Evolutionary conservation across 495 filamentous ascomycete species (phyloP), one percentile per base, ranked within the genome.

Genomic region (Oleoguttula mirabilis): DNA sequence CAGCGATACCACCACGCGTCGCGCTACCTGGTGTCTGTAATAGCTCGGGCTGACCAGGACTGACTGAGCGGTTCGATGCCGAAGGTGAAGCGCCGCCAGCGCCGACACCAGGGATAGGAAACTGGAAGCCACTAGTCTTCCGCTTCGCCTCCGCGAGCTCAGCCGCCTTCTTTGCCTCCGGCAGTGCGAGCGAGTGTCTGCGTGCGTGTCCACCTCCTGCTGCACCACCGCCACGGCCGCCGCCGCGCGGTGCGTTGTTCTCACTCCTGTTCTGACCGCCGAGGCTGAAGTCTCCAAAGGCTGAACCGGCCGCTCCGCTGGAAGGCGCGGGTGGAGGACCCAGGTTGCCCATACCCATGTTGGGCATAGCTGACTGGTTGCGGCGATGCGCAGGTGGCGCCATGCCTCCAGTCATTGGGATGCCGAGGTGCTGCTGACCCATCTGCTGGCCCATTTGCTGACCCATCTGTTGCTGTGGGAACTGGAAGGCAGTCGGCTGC

Each of bases 141-240:
- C 88, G 74, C 66, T 95, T 96, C 64, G 94, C 88, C 65, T 98
- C 92, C 32, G 90, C 90, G 15, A 94, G 61, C 59, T 98, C 90
- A 32, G 90, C 90, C 21, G 92, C 92, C 66, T 94, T 95, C 70
- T 94, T 96, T 21, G 90, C 90, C 61, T 98, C 90, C 3, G 88
- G 84, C 41, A 98, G 65, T 34, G 87, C 92, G 41, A 98, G 73
- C 15, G 90, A 98, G 63, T 98, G 90, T 60, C 90, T 82, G 48
- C 90, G 78, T 60, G 90, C 82, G 60, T 98, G 90, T 36, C 88
- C 90, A 55, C 76, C 69, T 44, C 73, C 76, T 27, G 77, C 67
- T 43, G 77, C 66, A 27, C 66, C 65, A 30, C 72, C 69, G 48
- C 86, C 86, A 48, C 88, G 77, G 41, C 83, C 79, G 41, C 83